Conservation (phyloP, 495 filamentous ascomycete species). For the Neurospora cerealis region DNA sequence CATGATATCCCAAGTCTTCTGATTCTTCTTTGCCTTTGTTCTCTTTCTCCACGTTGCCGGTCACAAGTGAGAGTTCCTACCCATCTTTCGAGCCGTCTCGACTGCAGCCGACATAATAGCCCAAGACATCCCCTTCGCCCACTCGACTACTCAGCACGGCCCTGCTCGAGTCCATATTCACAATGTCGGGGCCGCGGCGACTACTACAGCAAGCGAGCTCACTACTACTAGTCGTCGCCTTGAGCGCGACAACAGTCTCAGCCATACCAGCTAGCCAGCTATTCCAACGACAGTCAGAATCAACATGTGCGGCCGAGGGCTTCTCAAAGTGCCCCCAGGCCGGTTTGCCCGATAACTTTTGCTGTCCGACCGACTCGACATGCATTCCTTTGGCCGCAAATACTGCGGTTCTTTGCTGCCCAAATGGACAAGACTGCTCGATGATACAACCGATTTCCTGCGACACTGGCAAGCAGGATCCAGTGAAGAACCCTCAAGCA, state of each 20-base stretch:
- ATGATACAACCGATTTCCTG: slow-evolving; percentile 64
- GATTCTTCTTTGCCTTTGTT: background rate
- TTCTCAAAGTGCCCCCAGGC: slow-evolving; percentile 39
- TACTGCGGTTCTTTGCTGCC: slow-evolving; percentile 73
- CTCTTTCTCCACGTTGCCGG: background rate
- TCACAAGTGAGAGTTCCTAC: background rate
- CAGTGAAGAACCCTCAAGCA: slow-evolving; percentile 47
- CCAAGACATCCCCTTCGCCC: background rate
- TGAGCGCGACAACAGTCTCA: background rate
- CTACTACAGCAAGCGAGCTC: background rate
- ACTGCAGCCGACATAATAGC: background rate
- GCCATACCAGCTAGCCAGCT: slow-evolving; percentile 17
- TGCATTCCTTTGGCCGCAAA: slow-evolving; percentile 57
- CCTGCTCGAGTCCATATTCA: background rate
- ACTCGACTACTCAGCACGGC: background rate
- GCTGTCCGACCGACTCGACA: slow-evolving; percentile 52
- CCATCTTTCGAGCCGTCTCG: background rate
- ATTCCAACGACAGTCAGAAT: slow-evolving; percentile 22
- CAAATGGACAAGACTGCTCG: slow-evolving; percentile 48
- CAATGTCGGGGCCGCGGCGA: background rate
- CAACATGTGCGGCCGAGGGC: slow-evolving; percentile 16
- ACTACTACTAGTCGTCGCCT: background rate
- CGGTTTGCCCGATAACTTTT: slow-evolving; percentile 60
- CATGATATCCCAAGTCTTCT: background rate
- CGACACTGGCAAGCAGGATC: slow-evolving; percentile 56